These are phyloP conservation scores for Colletotrichum echinochloae DNA, from an alignment of 2,329 filamentous ascomycete genomes.

Conservation along the genomic window DNA sequence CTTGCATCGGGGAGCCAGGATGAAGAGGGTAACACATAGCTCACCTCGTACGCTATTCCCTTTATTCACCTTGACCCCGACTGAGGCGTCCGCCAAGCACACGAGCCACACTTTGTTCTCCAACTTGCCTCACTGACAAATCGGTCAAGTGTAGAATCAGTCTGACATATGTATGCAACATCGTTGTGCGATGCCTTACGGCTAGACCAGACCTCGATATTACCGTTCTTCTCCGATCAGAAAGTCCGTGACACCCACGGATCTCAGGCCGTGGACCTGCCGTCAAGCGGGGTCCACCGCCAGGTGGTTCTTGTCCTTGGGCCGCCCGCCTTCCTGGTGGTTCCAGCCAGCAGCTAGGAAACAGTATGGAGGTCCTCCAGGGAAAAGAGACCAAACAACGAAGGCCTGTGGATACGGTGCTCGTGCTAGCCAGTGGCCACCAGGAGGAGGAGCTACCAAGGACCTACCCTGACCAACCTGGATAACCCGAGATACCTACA, in stretches of 20 bases:
- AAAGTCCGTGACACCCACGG: slow-evolving; percentile 19
- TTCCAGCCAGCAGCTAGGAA: not conserved
- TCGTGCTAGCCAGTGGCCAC: not conserved
- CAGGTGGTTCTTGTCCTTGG: slow-evolving; percentile 10
- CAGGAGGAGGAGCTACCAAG: not conserved
- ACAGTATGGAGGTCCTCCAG: slow-evolving; percentile 3
- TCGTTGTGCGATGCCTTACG: not conserved
- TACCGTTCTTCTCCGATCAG: slow-evolving; percentile 11
- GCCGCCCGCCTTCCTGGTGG: slow-evolving; percentile 9
- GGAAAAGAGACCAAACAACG: not conserved
- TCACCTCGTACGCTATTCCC: slow-evolving; percentile 7
- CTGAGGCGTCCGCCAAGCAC: slow-evolving; percentile 29
- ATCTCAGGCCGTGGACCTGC: slow-evolving; percentile 1
- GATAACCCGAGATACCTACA: slow-evolving; percentile 10
- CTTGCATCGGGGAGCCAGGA: not conserved
- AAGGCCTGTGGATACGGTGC: not conserved
- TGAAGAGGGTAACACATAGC: not conserved
- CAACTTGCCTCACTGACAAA: not conserved
- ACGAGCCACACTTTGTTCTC: slow-evolving; percentile 31
- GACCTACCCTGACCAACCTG: slow-evolving; percentile 9
- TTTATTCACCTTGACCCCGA: slow-evolving; percentile 12
- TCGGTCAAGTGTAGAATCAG: not conserved
- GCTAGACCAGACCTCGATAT: not conserved
- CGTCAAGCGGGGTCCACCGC: slow-evolving; percentile 1
- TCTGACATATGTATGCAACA: not conserved